Base-by-base conservation (phyloP, 805 yeast genomes). In the Millerozyma miso region DNA sequence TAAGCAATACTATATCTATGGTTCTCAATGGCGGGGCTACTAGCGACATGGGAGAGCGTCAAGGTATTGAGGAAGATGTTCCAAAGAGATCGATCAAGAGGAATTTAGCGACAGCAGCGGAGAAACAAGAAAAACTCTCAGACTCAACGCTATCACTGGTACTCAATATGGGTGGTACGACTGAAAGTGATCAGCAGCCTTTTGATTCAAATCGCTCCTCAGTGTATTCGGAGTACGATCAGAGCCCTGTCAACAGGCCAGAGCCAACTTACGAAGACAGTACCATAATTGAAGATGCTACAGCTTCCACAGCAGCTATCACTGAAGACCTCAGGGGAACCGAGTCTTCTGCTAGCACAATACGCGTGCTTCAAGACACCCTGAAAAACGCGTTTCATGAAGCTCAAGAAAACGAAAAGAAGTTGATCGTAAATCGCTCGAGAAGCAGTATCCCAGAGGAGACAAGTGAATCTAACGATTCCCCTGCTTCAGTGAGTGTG, bases 81-180 rank as follows among this genome's bases (percentile, higher is more conserved):
- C 65, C 66, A 3, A 60, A 57, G 42, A 41, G 67, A 32, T 59
- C 65, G 3, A 53, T 62, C 12, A 46, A 65, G 44, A 38, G 63
- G 14, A 13, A 15, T 6, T 7, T 6, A 7, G 34, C 34, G 17
- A 13, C 15, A 7, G 17, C 14, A 13, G 7, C 14, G 17, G 34
- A 32, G 29, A 23, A 23, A 13, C 6, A 32, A 32, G 35, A 32
- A 13, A n/a, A n/a, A 32, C 23, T 14, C 4, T 15, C 13, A 29
- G 14, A 14, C 4, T 15, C 13, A 29, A 29, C 29, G 40, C n/a
- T 17, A 5, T 10, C 13, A 37, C 16, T 12, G 33, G 23, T 7
- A 16, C 19, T 19, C 12, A 7, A 3, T 8, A 3, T 29, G 29
- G 10, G 10, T 23, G 10, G 10, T 6, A 23, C 6, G 10, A 23